Conservation (phyloP, 331 rosid genomes). For the Dryas integrifolia region DNA sequence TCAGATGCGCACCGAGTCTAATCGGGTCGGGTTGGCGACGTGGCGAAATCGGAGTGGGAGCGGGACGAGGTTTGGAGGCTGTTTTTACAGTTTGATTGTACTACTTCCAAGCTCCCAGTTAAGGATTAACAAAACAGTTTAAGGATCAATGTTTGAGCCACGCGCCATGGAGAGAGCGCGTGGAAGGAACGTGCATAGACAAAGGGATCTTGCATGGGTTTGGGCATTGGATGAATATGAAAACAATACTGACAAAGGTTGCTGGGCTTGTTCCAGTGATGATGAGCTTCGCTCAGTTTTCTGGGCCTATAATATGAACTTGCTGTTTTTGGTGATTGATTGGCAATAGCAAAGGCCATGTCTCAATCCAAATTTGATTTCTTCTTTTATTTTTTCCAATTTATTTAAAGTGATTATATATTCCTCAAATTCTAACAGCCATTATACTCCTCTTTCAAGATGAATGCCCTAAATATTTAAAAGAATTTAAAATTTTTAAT, state of each 20-base stretch:
- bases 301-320: slow-evolving; percentile 20
- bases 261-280: background rate
- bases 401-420: too few relatives aligned
- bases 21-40: slow-evolving; percentile 16
- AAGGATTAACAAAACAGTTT: background rate
- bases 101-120: background rate
- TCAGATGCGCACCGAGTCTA: background rate
- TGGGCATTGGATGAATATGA: background rate
- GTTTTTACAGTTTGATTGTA: slow-evolving; percentile 38
- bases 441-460: too few relatives aligned
- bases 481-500: too few relatives aligned
- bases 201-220: slow-evolving; percentile 18
- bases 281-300: background rate
- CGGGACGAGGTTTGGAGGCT: slow-evolving; percentile 22
- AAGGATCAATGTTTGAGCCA: background rate
- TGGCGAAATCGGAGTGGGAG: slow-evolving; percentile 38
- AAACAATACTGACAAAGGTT: background rate
- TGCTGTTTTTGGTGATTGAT: background rate
- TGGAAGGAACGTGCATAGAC: background rate
- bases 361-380: too few relatives aligned
- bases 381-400: too few relatives aligned
- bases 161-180: slow-evolving; percentile 17
- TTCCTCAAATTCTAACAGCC: too few relatives aligned
- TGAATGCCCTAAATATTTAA: too few relatives aligned
- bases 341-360: too few relatives aligned